Evolutionary conservation across 2,329 filamentous ascomycete genomes (phyloP).

Genomic region (Nigrospora osmanthi): DNA sequence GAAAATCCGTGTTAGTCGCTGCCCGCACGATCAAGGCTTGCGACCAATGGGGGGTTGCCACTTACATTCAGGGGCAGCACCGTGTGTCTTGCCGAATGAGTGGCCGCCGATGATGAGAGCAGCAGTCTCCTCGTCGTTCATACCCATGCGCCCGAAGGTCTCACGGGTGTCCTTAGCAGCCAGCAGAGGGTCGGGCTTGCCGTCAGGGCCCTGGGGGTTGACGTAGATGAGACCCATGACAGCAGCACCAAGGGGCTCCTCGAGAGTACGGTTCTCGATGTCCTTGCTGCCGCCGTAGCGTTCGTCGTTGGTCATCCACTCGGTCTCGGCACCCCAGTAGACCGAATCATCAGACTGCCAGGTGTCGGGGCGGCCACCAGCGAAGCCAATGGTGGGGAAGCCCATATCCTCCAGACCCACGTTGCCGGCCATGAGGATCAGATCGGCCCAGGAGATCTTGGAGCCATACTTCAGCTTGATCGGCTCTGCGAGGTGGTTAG

Average conservation of each 20-base stretch:
- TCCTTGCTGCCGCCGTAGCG: constrained; percentile 47
- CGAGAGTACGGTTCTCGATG: constrained; percentile 55
- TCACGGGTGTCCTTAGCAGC: constrained; percentile 65
- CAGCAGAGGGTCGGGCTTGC: constrained; percentile 60
- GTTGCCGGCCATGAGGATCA: constrained; percentile 65
- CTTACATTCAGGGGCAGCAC: constrained; percentile 43
- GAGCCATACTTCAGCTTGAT: constrained; percentile 81
- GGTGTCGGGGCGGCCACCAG: constrained; percentile 62
- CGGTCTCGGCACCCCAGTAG: constrained; percentile 70
- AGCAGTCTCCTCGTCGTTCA: constrained; percentile 77
- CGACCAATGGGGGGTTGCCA: neutral
- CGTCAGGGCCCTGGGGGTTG: constrained; percentile 72
- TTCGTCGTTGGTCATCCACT: constrained; percentile 68
- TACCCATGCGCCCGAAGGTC: constrained; percentile 73
- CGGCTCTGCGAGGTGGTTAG: constrained; percentile 31
- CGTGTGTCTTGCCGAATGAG: constrained; percentile 75
- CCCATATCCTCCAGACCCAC: constrained; percentile 73
- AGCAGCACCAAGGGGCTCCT: constrained; percentile 58
- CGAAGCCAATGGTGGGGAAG: constrained; percentile 66
- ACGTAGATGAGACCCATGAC: constrained; percentile 79
- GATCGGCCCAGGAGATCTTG: constrained; percentile 75
- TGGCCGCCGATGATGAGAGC: constrained; percentile 74
- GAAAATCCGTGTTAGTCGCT: constrained; percentile 3
- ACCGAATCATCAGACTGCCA: constrained; percentile 70
- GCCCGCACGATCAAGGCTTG: too few species aligned